These are phyloP conservation scores for Serendipita sp. DNA, from an alignment of 768 basidiomycete species.

Conservation along the genomic window DNA sequence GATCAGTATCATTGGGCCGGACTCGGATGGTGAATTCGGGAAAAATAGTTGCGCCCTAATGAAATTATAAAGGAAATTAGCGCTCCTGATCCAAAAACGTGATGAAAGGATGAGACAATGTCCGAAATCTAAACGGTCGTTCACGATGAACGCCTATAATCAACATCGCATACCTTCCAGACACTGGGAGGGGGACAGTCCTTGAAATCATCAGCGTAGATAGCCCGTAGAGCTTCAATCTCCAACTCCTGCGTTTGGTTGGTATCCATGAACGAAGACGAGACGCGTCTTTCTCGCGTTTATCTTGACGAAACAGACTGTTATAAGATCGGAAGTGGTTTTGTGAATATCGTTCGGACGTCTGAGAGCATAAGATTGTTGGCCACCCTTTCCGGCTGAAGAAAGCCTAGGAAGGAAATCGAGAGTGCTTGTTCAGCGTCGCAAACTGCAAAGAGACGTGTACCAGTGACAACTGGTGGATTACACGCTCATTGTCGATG, in stretches of 20 bases:
- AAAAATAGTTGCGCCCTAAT: constrained; percentile 49
- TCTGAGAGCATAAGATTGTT: not conserved
- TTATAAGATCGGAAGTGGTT: not conserved
- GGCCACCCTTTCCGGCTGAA: not conserved
- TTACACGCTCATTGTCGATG: not conserved
- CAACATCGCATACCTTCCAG: constrained; percentile 49
- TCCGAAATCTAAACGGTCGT: no score
- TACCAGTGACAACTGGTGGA: not conserved
- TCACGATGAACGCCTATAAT: not conserved
- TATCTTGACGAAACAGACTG: not conserved
- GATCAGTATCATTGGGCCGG: constrained; percentile 41
- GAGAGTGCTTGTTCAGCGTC: not conserved
- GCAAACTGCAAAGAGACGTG: not conserved
- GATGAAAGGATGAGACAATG: no score
- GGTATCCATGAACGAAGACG: not conserved
- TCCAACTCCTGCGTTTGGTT: constrained; percentile 33
- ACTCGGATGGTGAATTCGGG: constrained; percentile 68
- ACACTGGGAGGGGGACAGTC: constrained; percentile 60
- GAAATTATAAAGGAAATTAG: not conserved
- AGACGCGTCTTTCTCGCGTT: not conserved
- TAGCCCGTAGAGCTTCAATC: constrained; percentile 65
- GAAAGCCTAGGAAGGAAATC: not conserved
- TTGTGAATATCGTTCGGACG: not conserved
- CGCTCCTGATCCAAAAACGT: no score
- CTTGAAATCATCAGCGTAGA: constrained; percentile 65